These are phyloP conservation scores for Mucor irregularis DNA, from an alignment of 371 early-diverging fungal genomes.

Conservation along the genomic window DNA sequence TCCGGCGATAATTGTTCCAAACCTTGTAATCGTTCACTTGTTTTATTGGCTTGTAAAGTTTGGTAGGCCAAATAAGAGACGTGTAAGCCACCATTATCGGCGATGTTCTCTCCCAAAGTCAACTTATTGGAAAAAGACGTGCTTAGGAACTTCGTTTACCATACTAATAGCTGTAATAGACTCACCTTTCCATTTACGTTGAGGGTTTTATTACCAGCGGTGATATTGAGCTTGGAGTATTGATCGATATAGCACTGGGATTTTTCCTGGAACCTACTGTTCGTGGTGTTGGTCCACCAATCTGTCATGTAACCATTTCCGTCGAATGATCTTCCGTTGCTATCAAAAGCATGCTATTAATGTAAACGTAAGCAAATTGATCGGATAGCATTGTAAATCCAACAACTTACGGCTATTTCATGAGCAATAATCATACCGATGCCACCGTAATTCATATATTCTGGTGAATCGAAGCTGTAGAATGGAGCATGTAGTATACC, in stretches of 20 bases:
- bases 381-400: no score
- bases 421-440: constrained; percentile 64
- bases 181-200: constrained; percentile 48
- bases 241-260: constrained; percentile 66
- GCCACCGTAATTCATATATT: constrained; percentile 60
- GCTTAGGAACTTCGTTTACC: no score
- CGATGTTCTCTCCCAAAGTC: constrained; percentile 69
- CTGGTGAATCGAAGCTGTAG: constrained; percentile 40
- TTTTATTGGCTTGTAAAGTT: neutral
- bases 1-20: constrained; percentile 38
- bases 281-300: constrained; percentile 66
- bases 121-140: neutral
- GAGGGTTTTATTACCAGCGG: constrained; percentile 18
- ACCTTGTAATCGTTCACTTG: constrained; percentile 37
- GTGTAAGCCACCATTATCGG: constrained; percentile 70
- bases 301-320: constrained; percentile 32
- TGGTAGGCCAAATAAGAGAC: constrained; percentile 29
- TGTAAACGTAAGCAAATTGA: neutral
- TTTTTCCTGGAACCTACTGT: constrained; percentile 42
- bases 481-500: constrained; percentile 58
- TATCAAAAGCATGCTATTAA: constrained; percentile 49
- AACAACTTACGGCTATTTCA: constrained; percentile 61
- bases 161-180: no score
- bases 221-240: constrained; percentile 43
- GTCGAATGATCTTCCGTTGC: constrained; percentile 55